Conservation (phyloP, 495 filamentous ascomycete genomes). For the Pseudoneurospora amorphoporcata region DNA sequence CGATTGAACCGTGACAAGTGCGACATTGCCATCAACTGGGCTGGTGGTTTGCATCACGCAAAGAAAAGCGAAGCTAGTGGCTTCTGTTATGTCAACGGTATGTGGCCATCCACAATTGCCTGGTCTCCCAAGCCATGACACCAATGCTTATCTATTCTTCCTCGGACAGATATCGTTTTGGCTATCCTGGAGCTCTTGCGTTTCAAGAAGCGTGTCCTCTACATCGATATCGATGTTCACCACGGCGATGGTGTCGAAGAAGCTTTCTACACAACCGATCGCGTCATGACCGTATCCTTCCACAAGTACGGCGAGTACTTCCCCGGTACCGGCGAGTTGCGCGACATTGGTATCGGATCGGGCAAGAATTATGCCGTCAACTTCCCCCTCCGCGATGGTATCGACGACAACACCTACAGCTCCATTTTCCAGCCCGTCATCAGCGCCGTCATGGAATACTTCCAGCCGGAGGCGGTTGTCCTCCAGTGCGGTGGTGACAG, state of each 20-base stretch:
- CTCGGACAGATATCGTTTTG: slow-evolving; percentile 74
- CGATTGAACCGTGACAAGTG: slow-evolving; percentile 87
- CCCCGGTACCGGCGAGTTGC: slow-evolving; percentile 89
- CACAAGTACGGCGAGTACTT: slow-evolving; percentile 99
- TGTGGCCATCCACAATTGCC: slow-evolving; percentile 9
- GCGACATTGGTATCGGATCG: slow-evolving; percentile 85
- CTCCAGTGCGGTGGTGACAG: slow-evolving; percentile 96
- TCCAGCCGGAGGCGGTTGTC: slow-evolving; percentile 87
- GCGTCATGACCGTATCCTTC: slow-evolving; percentile 91
- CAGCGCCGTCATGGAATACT: slow-evolving; percentile 88
- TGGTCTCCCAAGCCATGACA: not conserved
- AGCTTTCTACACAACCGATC: slow-evolving; percentile 92
- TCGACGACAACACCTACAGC: slow-evolving; percentile 87
- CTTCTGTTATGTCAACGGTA: slow-evolving; percentile 97
- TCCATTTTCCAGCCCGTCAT: slow-evolving; percentile 95
- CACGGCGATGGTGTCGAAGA: slow-evolving; percentile 97
- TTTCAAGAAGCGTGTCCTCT: slow-evolving; percentile 82
- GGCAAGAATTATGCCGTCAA: slow-evolving; percentile 96
- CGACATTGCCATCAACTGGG: slow-evolving; percentile 98
- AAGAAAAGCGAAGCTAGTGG: slow-evolving; percentile 89
- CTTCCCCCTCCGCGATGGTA: slow-evolving; percentile 92
- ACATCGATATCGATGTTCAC: slow-evolving; percentile 97
- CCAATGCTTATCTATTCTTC: not conserved
- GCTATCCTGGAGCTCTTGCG: slow-evolving; percentile 85
- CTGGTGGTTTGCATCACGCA: slow-evolving; percentile 95